Base-by-base conservation (phyloP, 2,329 filamentous ascomycete genomes). In the Trichophyton simii region DNA sequence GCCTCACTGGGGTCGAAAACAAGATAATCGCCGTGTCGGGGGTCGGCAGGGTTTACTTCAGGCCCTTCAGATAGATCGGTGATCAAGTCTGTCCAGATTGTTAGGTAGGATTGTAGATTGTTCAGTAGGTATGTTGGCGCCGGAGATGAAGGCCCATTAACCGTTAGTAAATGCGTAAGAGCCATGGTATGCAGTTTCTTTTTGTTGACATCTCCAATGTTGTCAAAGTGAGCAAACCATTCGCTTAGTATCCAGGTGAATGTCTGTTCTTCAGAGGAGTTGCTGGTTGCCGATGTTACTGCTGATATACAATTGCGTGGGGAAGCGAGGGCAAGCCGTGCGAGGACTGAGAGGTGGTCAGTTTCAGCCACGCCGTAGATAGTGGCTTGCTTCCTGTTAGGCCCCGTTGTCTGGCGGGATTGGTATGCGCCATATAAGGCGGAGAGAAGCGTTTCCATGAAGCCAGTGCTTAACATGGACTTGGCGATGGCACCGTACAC, bases 281-380 rank as follows among this genome's bases (percentile, higher is more conserved):
- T 41, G 2, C 68, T 67, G 22, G 70, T 70, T 8, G 75, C 70
- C 9, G 74, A 70, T 7, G 70, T 68, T 58, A 83, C 68, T 0
- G 79, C 80, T 54, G 79, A 76, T 11, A 86, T 76, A 66, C 96
- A 87, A 1, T 88, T 77, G 1, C 75, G 74, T 0, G 91, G 89
- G 42, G 87, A 87, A 0, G 86, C 85, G 1, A 95, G 76, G 0
- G 86, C 83, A 15, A 97, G 81, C 1, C 91, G 87, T 1, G 89
- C 86, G 1, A 99, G 79, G 1, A 97, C 84, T 3, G 84, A 83
- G 69, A 95, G 87, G 72, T 95, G 96, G 70, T 96, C 89, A 0
- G 88, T 88, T 69, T 96, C 85, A 0, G 88, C 86, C 9, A 91
- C 81, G 11, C 85, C 84, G 67, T 87, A 87, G 38, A 96, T 82